Evolutionary conservation across 257 asterid species (phyloP).

Genomic region (Solanum chaucha): DNA sequence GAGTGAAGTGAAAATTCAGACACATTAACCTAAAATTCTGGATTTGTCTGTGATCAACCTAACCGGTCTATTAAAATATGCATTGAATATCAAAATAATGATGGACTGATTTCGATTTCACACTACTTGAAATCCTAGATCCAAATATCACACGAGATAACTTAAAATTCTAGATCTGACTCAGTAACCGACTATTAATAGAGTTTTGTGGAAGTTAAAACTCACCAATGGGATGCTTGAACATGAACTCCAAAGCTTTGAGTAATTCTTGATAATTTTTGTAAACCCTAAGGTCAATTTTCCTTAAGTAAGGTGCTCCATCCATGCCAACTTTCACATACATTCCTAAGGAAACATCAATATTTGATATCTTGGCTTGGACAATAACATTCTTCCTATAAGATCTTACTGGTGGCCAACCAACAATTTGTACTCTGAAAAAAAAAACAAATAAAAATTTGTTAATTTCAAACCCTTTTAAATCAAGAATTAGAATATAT

Average conservation of each 20-base stretch:
- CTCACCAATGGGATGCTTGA: background rate
- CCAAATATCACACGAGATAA: background rate
- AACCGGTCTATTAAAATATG: background rate
- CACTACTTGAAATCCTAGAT: background rate
- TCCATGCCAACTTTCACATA: background rate
- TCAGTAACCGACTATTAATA: rapidly evolving
- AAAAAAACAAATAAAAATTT: background rate
- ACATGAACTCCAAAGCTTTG: background rate
- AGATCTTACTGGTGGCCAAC: background rate
- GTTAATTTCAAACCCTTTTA: background rate
- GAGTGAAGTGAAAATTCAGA: background rate
- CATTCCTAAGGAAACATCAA: background rate
- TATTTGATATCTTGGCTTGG: background rate
- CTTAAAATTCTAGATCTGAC: background rate
- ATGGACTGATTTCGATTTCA: background rate
- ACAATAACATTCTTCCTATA: background rate
- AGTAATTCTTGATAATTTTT: background rate
- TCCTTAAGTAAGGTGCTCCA: background rate
- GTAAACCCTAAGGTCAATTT: background rate
- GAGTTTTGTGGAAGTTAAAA: background rate
- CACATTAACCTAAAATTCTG: background rate
- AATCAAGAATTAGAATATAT: background rate
- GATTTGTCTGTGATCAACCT: background rate
- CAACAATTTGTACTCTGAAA: background rate
- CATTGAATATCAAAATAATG: background rate